Evolutionary conservation across 2,329 filamentous ascomycete species (phyloP).

Genomic region (Aurifilum marmelostoma): DNA sequence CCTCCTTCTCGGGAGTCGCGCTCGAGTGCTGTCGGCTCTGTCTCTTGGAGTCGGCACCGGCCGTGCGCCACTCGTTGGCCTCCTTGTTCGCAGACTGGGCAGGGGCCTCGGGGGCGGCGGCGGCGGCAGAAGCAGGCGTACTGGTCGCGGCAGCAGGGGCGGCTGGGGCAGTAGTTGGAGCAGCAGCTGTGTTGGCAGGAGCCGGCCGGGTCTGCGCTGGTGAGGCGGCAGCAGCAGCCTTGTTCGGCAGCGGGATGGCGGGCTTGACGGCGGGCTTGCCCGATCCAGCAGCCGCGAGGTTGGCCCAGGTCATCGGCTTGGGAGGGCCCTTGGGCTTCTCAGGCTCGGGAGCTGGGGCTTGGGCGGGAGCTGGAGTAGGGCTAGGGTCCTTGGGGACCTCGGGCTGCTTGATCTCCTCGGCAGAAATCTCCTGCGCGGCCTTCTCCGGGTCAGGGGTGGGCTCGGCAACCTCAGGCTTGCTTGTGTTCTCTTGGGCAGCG

Average conservation of each 20-base stretch:
- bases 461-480: constrained; percentile 39
- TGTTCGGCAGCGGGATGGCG: constrained; percentile 54
- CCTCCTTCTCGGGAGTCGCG: constrained; percentile 70
- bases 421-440: constrained; percentile 55
- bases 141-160: constrained; percentile 47
- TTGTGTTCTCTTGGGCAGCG: constrained; percentile 37
- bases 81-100: constrained; percentile 47
- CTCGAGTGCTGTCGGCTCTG: constrained; percentile 75
- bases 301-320: constrained; percentile 78
- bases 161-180: constrained; percentile 43
- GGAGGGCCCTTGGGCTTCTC: constrained; percentile 51
- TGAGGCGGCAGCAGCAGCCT: constrained; percentile 59
- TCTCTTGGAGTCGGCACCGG: constrained; percentile 80
- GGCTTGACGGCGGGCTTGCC: constrained; percentile 37
- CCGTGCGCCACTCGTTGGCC: constrained; percentile 83
- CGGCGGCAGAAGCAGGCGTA: constrained; percentile 40
- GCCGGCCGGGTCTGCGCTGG: constrained; percentile 56
- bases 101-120: constrained; percentile 42
- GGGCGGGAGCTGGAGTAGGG: constrained; percentile 55
- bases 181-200: constrained; percentile 49
- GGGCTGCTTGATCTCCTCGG: constrained; percentile 58
- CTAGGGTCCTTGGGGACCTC: constrained; percentile 70
- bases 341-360: constrained; percentile 51
- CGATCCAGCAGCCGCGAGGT: constrained; percentile 60
- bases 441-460: constrained; percentile 51